Evolutionary conservation across 208 protist species (phyloP).

Genomic region (Trichomonas tenax): DNA sequence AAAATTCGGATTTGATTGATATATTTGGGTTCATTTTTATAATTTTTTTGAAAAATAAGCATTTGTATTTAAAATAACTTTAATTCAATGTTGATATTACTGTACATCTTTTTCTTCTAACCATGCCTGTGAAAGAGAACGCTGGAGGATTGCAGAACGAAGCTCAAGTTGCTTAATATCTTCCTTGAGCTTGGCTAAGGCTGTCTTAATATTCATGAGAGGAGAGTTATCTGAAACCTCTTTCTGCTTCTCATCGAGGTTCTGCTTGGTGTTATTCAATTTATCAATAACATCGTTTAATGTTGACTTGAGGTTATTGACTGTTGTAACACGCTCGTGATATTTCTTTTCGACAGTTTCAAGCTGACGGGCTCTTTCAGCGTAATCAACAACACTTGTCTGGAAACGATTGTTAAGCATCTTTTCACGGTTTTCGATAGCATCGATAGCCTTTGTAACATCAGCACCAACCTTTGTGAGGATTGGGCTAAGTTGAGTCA

Average conservation of each 20-base stretch:
- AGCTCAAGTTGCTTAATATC: not conserved
- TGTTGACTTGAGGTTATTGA: not conserved
- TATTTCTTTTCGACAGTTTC: not conserved
- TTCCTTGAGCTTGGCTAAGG: not conserved
- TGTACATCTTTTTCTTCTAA: not conserved
- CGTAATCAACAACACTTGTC: not conserved
- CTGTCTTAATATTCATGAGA: not conserved
- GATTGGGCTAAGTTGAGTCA: not conserved
- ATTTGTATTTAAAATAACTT: not conserved
- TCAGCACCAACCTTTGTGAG: not conserved
- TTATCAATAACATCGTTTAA: not conserved
- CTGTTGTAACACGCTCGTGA: not conserved
- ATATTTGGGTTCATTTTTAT: too few relatives aligned
- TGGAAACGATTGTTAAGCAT: not conserved
- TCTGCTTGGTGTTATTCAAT: not conserved
- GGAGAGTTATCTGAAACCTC: conserved; percentile 5
- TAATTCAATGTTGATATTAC: not conserved
- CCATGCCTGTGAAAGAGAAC: not conserved
- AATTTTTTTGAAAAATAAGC: too few relatives aligned
- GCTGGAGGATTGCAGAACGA: not conserved
- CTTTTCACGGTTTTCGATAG: conserved; percentile 8
- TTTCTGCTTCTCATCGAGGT: not conserved
- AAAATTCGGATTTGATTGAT: too few relatives aligned
- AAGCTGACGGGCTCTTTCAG: not conserved
- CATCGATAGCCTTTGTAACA: not conserved